A percentile compares a stretch with the other conserved stretches of the same genome.
These are phyloP conservation scores for Fusarium falciforme DNA, from an alignment of 2,329 filamentous ascomycete genomes.

Conservation along the genomic window DNA sequence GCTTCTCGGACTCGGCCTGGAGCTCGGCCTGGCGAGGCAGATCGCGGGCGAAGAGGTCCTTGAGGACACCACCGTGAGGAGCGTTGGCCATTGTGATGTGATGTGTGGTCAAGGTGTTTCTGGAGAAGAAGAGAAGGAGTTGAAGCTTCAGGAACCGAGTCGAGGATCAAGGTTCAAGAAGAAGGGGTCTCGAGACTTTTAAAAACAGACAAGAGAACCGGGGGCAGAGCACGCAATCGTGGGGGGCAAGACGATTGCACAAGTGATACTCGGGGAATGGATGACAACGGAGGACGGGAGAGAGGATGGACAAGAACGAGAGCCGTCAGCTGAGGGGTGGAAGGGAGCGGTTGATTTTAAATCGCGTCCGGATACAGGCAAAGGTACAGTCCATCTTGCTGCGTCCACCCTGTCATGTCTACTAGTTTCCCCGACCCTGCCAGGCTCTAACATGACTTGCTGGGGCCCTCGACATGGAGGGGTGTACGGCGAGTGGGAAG, in stretches of 20 bases:
- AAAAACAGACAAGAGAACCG: constrained; percentile 20
- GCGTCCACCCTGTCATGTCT: constrained; percentile 36
- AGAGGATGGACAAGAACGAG: constrained; percentile 14
- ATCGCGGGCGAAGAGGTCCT: constrained; percentile 97
- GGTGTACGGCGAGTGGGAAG: constrained; percentile 19
- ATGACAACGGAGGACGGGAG: constrained; percentile 12
- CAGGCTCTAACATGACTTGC: constrained; percentile 25
- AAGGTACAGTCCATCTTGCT: constrained; percentile 39
- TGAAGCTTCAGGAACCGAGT: constrained; percentile 13
- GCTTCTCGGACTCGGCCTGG: constrained; percentile 82
- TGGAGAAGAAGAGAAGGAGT: constrained; percentile 3
- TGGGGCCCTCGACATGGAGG: constrained; percentile 29
- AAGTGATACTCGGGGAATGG: constrained; percentile 18
- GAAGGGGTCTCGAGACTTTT: constrained; percentile 16
- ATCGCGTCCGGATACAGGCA: constrained; percentile 18
- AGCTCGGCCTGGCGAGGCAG: constrained; percentile 84
- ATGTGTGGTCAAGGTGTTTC: constrained; percentile 12
- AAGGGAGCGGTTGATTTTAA: constrained; percentile 36
- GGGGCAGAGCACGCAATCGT: constrained; percentile 49
- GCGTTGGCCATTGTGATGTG: constrained; percentile 70
- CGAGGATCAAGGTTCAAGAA: constrained; percentile 10
- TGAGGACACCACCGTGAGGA: constrained; percentile 92
- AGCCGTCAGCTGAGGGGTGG: neutral
- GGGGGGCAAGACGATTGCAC: constrained; percentile 40
- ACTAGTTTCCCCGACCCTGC: constrained; percentile 29